Evolutionary conservation across 768 basidiomycete species (phyloP).

Genomic region (Rhizopogon vesiculosus): DNA sequence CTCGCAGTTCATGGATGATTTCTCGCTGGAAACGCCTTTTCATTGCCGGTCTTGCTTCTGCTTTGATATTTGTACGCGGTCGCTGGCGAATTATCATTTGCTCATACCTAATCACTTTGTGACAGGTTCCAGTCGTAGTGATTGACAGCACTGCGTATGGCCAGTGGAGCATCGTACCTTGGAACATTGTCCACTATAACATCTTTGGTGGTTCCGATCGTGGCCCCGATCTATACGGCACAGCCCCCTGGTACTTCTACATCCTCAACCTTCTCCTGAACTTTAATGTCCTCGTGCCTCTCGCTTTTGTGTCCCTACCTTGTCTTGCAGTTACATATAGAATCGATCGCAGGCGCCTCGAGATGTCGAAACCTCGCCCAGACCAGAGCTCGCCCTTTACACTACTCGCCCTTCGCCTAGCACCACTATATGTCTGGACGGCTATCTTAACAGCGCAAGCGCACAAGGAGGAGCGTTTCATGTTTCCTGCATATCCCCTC

Average conservation of each 20-base stretch:
- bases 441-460: constrained; percentile 73
- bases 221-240: constrained; percentile 93
- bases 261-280: constrained; percentile 86
- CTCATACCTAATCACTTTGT: not conserved
- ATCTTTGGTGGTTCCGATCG: constrained; percentile 75
- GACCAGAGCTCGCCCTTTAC: constrained; percentile 79
- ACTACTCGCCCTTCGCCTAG: constrained; percentile 68
- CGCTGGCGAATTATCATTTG: not conserved
- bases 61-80: constrained; percentile 55
- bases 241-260: constrained; percentile 84
- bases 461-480: constrained; percentile 99
- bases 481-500: constrained; percentile 91
- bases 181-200: constrained; percentile 94
- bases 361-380: constrained; percentile 39
- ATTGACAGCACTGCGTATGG: constrained; percentile 90
- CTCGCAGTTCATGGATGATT: constrained; percentile 49
- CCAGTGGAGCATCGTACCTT: constrained; percentile 71
- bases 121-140: constrained; percentile 77
- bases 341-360: constrained; percentile 75
- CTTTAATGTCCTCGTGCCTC: constrained; percentile 82
- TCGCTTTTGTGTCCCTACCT: constrained; percentile 81
- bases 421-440: constrained; percentile 92
- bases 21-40: constrained; percentile 57
- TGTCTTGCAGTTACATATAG: constrained; percentile 67
- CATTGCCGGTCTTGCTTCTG: constrained; percentile 47